Evolutionary conservation across 1,284 basidiomycete species (phyloP).

Genomic region (Apiotrichum laibachii): DNA sequence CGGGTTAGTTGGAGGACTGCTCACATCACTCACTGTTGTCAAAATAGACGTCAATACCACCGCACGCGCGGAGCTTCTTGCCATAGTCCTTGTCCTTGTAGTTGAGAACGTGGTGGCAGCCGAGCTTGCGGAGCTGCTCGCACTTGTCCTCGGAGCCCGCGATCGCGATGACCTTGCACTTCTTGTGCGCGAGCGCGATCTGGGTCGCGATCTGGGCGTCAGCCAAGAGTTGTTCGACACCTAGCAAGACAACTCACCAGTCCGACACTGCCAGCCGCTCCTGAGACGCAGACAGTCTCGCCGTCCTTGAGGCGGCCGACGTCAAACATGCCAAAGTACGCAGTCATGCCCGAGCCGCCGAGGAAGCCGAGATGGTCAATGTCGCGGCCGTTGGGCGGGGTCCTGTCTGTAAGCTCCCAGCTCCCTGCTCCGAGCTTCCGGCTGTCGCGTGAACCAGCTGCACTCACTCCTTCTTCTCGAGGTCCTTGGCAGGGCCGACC

Average conservation of each 20-base stretch:
- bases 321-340: slow-evolving; percentile 80
- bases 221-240: background rate
- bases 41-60: slow-evolving; percentile 73
- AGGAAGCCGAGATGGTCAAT: slow-evolving; percentile 76
- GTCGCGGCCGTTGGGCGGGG: slow-evolving; percentile 58
- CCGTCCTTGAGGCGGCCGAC: slow-evolving; percentile 74
- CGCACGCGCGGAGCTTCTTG: slow-evolving; percentile 55
- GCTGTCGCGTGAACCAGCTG: too few species aligned
- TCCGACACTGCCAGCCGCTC: slow-evolving; percentile 79
- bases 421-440: too few species aligned
- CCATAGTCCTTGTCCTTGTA: slow-evolving; percentile 77
- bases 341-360: slow-evolving; percentile 73
- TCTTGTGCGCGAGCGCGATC: slow-evolving; percentile 55
- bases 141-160: slow-evolving; percentile 78
- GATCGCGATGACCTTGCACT: slow-evolving; percentile 73
- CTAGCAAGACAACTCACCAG: slow-evolving; percentile 52
- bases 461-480: slow-evolving; percentile 60
- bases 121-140: slow-evolving; percentile 74
- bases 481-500: slow-evolving; percentile 59
- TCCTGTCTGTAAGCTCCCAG: slow-evolving; percentile 44
- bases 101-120: slow-evolving; percentile 77
- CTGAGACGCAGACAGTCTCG: slow-evolving; percentile 79
- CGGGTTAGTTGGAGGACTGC: slow-evolving; percentile 50
- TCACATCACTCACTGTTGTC: slow-evolving; percentile 63
- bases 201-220: slow-evolving; percentile 65